Conservation (phyloP, 2,329 filamentous ascomycete species). For the Westerdykella sp. region DNA sequence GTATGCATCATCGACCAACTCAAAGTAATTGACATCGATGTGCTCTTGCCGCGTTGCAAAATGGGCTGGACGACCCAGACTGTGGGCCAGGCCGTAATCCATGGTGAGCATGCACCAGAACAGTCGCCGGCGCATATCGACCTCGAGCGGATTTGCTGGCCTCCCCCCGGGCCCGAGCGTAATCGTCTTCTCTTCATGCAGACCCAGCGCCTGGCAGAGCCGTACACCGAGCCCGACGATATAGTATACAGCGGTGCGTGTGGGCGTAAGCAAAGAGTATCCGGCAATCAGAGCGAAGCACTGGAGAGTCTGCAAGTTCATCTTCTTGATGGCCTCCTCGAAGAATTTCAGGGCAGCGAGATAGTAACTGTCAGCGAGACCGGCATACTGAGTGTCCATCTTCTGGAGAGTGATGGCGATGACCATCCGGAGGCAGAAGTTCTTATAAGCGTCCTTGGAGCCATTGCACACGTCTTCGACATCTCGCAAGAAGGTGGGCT, state of each 20-base stretch:
- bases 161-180: constrained; percentile 55
- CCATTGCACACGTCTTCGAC: constrained; percentile 75
- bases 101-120: constrained; percentile 85
- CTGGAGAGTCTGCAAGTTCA: constrained; percentile 84
- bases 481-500: constrained; percentile 68
- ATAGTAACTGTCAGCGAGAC: constrained; percentile 91
- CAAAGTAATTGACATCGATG: constrained; percentile 80
- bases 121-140: constrained; percentile 83
- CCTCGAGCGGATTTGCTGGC: constrained; percentile 61
- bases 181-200: constrained; percentile 86
- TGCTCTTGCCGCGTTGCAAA: constrained; percentile 78
- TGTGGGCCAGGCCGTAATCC: constrained; percentile 82
- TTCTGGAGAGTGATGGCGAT: constrained; percentile 94
- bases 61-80: constrained; percentile 77
- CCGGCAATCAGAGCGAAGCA: constrained; percentile 82
- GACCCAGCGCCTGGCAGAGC: constrained; percentile 80
- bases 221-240: constrained; percentile 82
- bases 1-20: constrained; percentile 71
- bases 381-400: constrained; percentile 81
- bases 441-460: constrained; percentile 70
- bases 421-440: constrained; percentile 85
- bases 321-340: constrained; percentile 75
- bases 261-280: constrained; percentile 89
- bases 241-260: constrained; percentile 87
- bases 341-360: constrained; percentile 80